A percentile compares a stretch with the other conserved stretches of the same genome.
phyloP scores from a whole-genome alignment of 2,329 filamentous ascomycete species.

The Alternaria gansuensis region DNA sequence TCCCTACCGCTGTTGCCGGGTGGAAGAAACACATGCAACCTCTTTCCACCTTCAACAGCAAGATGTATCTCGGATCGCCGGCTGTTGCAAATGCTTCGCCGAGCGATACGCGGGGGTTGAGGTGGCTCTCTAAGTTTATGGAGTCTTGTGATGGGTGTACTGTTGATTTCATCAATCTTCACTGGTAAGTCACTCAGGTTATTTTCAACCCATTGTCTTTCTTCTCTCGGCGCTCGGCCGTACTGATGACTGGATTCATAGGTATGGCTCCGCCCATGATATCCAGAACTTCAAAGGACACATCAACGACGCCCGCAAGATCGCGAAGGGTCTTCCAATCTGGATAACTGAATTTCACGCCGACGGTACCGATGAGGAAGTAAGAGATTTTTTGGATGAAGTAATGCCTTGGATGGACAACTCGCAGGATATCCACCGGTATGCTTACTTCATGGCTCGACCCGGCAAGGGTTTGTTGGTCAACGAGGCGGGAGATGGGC shows the following conservation, averaged over 20 bases:
- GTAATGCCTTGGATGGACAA: conserved; percentile 48
- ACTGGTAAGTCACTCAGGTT: conserved; percentile 33
- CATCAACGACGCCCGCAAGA: conserved; percentile 40
- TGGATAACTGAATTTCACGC: conserved; percentile 51
- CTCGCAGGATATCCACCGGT: conserved; percentile 39
- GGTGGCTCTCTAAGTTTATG: conserved; percentile 43
- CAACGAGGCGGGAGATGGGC: conserved; percentile 22
- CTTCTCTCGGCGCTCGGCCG: background rate
- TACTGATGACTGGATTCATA: background rate
- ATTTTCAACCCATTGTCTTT: too few relatives aligned
- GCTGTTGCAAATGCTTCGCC: conserved; percentile 42
- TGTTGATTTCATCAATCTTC: conserved; percentile 49
- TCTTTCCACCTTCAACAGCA: conserved; percentile 23
- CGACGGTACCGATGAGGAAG: conserved; percentile 30
- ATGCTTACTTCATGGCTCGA: conserved; percentile 42
- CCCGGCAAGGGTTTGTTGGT: conserved; percentile 28
- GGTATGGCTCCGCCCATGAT: conserved; percentile 35
- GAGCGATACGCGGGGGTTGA: conserved; percentile 26
- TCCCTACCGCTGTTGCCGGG: conserved; percentile 19
- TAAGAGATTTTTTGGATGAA: conserved; percentile 35
- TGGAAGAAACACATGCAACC: conserved; percentile 37
- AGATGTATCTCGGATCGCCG: conserved; percentile 44
- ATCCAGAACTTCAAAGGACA: conserved; percentile 45
- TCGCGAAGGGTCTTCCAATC: conserved; percentile 62
- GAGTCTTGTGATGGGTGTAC: conserved; percentile 39